Base-by-base conservation (phyloP, 257 asterid species). In the Nyctanthes arbortristis region DNA sequence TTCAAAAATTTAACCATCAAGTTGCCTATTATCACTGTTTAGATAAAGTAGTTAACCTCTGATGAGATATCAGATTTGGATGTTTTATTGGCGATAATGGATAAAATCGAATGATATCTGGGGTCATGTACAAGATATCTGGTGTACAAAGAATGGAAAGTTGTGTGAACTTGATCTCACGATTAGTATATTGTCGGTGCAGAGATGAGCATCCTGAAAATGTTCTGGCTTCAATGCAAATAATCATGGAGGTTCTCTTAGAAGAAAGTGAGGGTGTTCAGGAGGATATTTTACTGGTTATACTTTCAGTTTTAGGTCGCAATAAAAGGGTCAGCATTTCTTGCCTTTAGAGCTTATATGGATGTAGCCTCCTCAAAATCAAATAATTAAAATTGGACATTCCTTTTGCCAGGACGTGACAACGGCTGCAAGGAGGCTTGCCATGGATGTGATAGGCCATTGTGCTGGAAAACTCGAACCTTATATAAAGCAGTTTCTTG, bases 191-290 rank as follows among this genome's bases (percentile, higher is more conserved):
- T 36, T 62, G 72, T 61, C 29, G 69, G 30, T 84, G 81, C 89
- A 94, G 99, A 72, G 97, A 88, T 29, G 85, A 83, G 60, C 91
- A 94, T 77, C 90, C 94, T 25, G 97, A 84, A 78, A 87, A 82
- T 84, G 96, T 91, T 66, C 78, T 84, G 77, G 77, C 90, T 31
- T 91, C 99, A 69, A 94, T 94, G 99, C 87, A 89, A 79, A 89
- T 87, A 61, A 94, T 94, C 64, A 89, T 94, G 97, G 93, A 80
- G 61, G 92, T 87, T 77, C 81, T 94, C 71, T 65, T 91, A 60
- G 98, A 94, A 80, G 99, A 94, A 80, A 88, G 98, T 70, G 98
- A 92, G 82, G 98, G 92, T 73, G 81, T 88, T 31, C 89, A 75
- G 25, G 95, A 91, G 74, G 85, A 89, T 76, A 92, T 94, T 77